These are phyloP conservation scores for Colletotrichum tofieldiae DNA, from an alignment of 2,329 filamentous ascomycete genomes.

Conservation along the genomic window DNA sequence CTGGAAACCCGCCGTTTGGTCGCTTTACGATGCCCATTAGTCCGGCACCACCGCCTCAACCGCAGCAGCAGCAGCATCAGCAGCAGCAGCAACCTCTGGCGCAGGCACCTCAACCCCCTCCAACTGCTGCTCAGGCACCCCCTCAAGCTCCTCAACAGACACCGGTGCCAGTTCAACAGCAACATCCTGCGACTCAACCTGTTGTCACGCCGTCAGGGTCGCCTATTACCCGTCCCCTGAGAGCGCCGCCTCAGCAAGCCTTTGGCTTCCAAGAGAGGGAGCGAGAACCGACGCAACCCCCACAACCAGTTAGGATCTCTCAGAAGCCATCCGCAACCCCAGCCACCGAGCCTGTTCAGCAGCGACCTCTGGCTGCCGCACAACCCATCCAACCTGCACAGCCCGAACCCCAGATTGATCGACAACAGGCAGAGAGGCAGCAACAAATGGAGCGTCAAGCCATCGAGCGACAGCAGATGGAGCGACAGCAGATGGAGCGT, in stretches of 20 bases:
- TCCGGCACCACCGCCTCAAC: constrained; percentile 55
- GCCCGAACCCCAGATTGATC: constrained; percentile 48
- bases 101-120: constrained; percentile 29
- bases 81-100: constrained; percentile 41
- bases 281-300: constrained; percentile 51
- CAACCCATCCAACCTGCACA: constrained; percentile 54
- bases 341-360: constrained; percentile 54
- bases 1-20: constrained; percentile 57
- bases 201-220: constrained; percentile 62
- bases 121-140: constrained; percentile 30
- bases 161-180: constrained; percentile 50
- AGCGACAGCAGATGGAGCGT: constrained; percentile 44
- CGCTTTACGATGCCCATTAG: constrained; percentile 65
- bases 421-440: constrained; percentile 48
- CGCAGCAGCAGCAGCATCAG: constrained; percentile 46
- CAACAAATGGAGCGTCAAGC: constrained; percentile 51
- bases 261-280: constrained; percentile 65
- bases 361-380: constrained; percentile 53
- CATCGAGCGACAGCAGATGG: constrained; percentile 38
- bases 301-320: constrained; percentile 57
- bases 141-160: constrained; percentile 42
- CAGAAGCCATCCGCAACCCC: constrained; percentile 56
- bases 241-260: constrained; percentile 57
- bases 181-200: constrained; percentile 56
- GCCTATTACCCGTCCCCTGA: constrained; percentile 59